A percentile compares a stretch with the other conserved stretches of the same genome.
These are phyloP conservation scores for Skeletonema menzelii DNA, from an alignment of 108 stramenopile species.

Conservation along the genomic window DNA sequence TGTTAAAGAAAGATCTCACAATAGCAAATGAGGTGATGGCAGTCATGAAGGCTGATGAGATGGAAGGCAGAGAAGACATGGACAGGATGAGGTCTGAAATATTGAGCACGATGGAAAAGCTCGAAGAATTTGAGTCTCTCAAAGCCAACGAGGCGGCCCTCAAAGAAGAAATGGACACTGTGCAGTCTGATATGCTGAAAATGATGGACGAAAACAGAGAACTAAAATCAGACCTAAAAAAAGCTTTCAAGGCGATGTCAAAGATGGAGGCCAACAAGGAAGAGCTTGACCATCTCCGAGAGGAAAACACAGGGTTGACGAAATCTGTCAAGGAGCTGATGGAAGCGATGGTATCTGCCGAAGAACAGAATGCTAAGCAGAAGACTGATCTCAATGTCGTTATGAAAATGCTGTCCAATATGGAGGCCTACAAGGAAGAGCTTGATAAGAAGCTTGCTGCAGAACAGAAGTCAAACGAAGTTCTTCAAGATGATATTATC, in stretches of 20 bases:
- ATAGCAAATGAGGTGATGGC: neutral
- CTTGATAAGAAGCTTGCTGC: neutral
- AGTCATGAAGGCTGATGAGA: neutral
- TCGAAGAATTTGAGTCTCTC: neutral
- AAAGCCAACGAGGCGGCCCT: neutral
- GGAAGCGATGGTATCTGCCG: neutral
- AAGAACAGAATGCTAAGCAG: neutral
- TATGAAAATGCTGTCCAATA: neutral
- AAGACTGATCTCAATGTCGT: neutral
- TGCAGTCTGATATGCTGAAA: neutral
- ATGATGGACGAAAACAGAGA: neutral
- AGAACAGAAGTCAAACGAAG: neutral
- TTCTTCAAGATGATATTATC: neutral
- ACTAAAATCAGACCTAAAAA: neutral
- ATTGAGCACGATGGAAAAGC: neutral
- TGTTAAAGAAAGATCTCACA: neutral
- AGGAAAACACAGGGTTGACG: neutral
- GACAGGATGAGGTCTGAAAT: neutral
- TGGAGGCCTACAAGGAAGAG: neutral
- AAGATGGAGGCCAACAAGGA: conserved; percentile 1
- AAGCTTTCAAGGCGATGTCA: neutral
- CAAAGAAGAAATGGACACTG: neutral
- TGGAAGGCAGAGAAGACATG: neutral
- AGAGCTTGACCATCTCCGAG: neutral
- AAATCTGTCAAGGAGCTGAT: neutral